Base-by-base conservation (phyloP, 208 protist genomes). In the Crithidia bombi region DNA sequence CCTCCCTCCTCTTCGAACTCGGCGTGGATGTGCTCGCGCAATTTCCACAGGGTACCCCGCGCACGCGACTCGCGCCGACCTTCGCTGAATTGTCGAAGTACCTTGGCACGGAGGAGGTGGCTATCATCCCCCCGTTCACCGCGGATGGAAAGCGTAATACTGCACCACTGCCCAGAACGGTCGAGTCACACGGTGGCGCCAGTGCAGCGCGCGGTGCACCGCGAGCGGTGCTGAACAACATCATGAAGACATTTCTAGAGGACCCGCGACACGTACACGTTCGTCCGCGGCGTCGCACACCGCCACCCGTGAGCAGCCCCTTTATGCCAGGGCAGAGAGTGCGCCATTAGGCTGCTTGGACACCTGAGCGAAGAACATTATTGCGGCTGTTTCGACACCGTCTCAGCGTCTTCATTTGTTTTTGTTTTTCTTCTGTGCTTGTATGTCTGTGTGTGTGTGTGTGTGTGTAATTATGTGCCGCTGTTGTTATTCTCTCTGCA, bases 21-120 rank as follows among this genome's bases (percentile, higher is more conserved):
- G 87, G 79, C 32, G 65, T 85, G 30, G 90, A 95, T 56, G 84
- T 94, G 3, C 30, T 92, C 32, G 19, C 36, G 32, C 62, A 70
- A 21, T 86, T 86, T 38, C 72, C 74, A 23, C 61, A 63, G 6
- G 78, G 79, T 14, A 73, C 87, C 32, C 82, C 89, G n/a, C 85
- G 85, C 1, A 43, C 65, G 38, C 62, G 75, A 30, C 14, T 17
- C 6, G 68, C 55, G 44, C 49, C 46, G 32, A 71, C 50, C 25
- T 83, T 65, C 49, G 69, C 63, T 0, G 41, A 55, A 10, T n/a
- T 77, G 23, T 33, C 43, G 5, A 38, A 57, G 11, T 72, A 59
- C 17, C 54, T 82, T 10, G 38, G 59, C 33, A 50, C 46, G 36
- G 63, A 69, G 43, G 21, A 36, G 5, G 44, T 64, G 4, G 38